phyloP scores from a whole-genome alignment of 2,329 filamentous ascomycete species.

The Microcera coccophila region DNA sequence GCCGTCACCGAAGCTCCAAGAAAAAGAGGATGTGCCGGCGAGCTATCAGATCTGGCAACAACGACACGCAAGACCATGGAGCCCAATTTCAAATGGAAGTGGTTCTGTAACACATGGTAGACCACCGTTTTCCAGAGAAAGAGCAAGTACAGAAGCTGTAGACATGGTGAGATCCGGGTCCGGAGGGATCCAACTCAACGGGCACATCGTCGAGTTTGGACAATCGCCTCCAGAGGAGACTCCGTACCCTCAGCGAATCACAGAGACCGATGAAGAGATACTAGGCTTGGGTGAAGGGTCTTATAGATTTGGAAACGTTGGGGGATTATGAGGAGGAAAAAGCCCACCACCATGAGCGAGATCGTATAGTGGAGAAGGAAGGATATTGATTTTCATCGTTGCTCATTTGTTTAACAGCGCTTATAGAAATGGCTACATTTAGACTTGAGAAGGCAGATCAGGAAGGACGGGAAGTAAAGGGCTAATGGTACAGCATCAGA shows the following conservation, averaged over 20 bases:
- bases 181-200: conserved; percentile 22
- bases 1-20: conserved; percentile 13
- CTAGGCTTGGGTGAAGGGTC: conserved; percentile 1
- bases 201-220: conserved; percentile 20
- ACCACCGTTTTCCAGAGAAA: background rate
- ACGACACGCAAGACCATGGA: conserved; percentile 18
- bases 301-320: conserved; percentile 11
- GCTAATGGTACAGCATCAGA: background rate
- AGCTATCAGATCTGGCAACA: conserved; percentile 13
- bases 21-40: conserved; percentile 7
- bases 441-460: too few species aligned
- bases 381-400: too few species aligned
- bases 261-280: conserved; percentile 11
- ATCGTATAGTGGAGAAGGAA: conserved; percentile 1
- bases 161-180: conserved; percentile 25
- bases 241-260: conserved; percentile 15
- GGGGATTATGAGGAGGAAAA: conserved; percentile 2
- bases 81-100: background rate
- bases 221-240: conserved; percentile 6
- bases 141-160: conserved; percentile 6
- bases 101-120: too few species aligned
- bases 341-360: too few species aligned
- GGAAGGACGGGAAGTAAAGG: too few species aligned
- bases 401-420: too few species aligned
- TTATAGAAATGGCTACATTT: too few species aligned